Conservation (phyloP, 371 early-diverging fungal genomes). For the Mucor piriformis region DNA sequence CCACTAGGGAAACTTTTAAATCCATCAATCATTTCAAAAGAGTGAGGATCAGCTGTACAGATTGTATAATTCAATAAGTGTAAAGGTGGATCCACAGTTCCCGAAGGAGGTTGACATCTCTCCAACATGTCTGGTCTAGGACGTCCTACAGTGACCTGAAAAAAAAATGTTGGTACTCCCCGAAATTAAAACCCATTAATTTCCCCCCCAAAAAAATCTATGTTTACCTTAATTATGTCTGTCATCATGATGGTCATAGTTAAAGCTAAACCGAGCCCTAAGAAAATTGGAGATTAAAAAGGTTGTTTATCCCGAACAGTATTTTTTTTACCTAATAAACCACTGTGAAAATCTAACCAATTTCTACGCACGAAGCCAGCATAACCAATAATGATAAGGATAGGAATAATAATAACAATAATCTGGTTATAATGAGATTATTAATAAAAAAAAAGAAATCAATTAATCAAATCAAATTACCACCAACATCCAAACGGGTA, state of each 20-base stretch:
- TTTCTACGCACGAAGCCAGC: slow-evolving; percentile 39
- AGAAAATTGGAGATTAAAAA: not conserved
- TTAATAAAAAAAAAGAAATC: not conserved
- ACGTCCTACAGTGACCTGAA: slow-evolving; percentile 65
- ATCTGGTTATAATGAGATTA: slow-evolving; percentile 19
- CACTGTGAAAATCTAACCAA: slow-evolving; percentile 70
- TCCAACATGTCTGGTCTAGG: slow-evolving; percentile 92
- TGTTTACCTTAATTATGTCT: slow-evolving; percentile 50
- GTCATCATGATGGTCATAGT: slow-evolving; percentile 74
- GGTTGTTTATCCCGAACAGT: too few species aligned
- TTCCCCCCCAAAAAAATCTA: too few species aligned
- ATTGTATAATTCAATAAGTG: slow-evolving; percentile 60
- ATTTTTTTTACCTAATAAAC: slow-evolving; percentile 50
- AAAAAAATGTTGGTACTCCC: not conserved
- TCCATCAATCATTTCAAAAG: slow-evolving; percentile 73
- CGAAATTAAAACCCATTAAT: not conserved
- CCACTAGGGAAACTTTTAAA: slow-evolving; percentile 96
- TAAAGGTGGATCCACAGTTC: slow-evolving; percentile 55
- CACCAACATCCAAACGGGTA: slow-evolving; percentile 59
- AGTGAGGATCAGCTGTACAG: slow-evolving; percentile 42
- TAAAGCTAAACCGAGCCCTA: slow-evolving; percentile 63
- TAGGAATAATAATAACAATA: slow-evolving; percentile 56
- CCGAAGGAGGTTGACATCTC: slow-evolving; percentile 75
- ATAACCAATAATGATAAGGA: slow-evolving; percentile 53
- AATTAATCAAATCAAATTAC: slow-evolving; percentile 25